These are phyloP conservation scores for Coemansia sp. DNA, from an alignment of 192 early-diverging fungal genomes.

Conservation along the genomic window DNA sequence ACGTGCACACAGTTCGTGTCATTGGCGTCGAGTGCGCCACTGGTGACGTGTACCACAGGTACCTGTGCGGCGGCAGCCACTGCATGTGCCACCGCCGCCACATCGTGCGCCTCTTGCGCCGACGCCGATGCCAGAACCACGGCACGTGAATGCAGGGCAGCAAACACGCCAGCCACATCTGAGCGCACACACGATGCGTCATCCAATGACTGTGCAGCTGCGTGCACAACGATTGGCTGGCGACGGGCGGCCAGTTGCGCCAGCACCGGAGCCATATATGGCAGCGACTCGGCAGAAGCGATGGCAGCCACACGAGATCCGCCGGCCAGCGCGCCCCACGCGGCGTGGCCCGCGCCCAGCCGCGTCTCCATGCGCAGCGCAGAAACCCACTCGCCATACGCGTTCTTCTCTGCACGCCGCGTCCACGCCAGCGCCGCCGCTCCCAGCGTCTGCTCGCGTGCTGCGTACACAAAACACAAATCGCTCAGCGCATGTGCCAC, in stretches of 20 bases:
- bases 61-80: constrained; percentile 59
- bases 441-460: constrained; percentile 63
- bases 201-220: constrained; percentile 68
- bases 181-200: constrained; percentile 56
- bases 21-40: constrained; percentile 63
- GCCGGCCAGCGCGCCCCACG: constrained; percentile 71
- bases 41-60: constrained; percentile 82
- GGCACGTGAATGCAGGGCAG: constrained; percentile 77
- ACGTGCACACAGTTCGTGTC: constrained; percentile 59
- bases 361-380: constrained; percentile 78
- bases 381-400: constrained; percentile 65
- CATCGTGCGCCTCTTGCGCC: constrained; percentile 87
- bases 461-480: constrained; percentile 82
- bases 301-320: constrained; percentile 58
- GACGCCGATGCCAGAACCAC: constrained; percentile 70
- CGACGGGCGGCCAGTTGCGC: constrained; percentile 64
- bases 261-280: constrained; percentile 81
- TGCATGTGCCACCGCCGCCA: constrained; percentile 82
- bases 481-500: constrained; percentile 79
- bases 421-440: constrained; percentile 67
- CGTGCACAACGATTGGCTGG: constrained; percentile 79
- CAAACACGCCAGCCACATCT: constrained; percentile 72
- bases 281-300: constrained; percentile 72
- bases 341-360: constrained; percentile 71
- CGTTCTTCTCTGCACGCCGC: constrained; percentile 64